Evolutionary conservation across 352 stramenopile species (phyloP), one percentile per base, ranked within the genome.

Genomic region (Pythium inflatum): DNA sequence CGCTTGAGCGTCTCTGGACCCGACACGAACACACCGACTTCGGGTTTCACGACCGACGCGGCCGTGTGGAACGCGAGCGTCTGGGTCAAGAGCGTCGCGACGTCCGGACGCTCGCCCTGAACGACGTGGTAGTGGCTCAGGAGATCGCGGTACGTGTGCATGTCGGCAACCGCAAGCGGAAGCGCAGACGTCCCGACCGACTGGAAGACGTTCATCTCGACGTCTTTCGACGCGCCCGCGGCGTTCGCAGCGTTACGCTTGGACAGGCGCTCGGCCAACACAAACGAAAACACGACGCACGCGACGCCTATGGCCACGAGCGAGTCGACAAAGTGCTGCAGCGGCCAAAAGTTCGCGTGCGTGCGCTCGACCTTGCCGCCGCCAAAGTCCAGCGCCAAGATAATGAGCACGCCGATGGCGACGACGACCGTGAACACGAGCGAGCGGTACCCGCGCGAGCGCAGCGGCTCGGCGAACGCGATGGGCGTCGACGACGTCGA

Each of bases 381-480:
- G 62, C 81, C 77, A 73, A 76, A 89, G 46, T 71, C 69, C 31
- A 77, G 71, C 6, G 64, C 71, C 13, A 69, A 70, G 14, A 89
- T 63, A 12, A 76, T 72, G 27, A 77, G 64, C n/a, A 81, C 79
- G 4, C 70, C 71, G 8, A 84, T 62, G 20, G 78, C 64, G 38
- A 77, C 82, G 5, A 89, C 69, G 43, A 69, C 67, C 1, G 80
- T 40, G 33, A 79, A 71, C 69, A 89, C 34, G 11, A 79, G 73
- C 13, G 75, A 75, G 16, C 82, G 45, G 6, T 12, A 57, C 38
- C 73, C 70, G 71, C 79, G 78, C 22, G 81, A 82, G 9, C 81
- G 81, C 59, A 89, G 59, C n/a, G 81, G 81, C 70, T 85, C 78
- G 73, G 83, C 83, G 69, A 89, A 89, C 0, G 79, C 64, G 18